Conservation (phyloP, 176 grass and related monocot species). For the Lolium multiflorum region DNA sequence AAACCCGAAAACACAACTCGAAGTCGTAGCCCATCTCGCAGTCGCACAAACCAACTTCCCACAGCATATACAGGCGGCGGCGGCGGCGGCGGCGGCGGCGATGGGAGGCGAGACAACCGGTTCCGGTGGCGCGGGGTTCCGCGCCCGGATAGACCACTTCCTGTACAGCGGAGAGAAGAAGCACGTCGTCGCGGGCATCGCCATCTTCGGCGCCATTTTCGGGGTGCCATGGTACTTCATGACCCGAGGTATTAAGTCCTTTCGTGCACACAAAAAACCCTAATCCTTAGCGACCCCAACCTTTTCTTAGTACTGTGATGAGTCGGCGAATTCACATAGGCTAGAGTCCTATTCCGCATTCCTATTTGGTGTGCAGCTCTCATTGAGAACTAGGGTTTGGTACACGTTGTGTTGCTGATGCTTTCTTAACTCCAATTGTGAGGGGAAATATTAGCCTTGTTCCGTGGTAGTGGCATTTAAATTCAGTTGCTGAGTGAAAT, state of each 20-base stretch:
- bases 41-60: neutral
- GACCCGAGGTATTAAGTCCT: slow-evolving; percentile 61
- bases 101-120: slow-evolving; percentile 45
- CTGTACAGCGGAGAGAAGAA: slow-evolving; percentile 94
- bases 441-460: neutral
- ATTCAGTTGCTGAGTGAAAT: neutral
- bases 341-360: neutral
- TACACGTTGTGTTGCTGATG: slow-evolving; percentile 1
- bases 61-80: neutral
- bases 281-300: neutral
- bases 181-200: slow-evolving; percentile 86
- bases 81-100: slow-evolving; percentile 41
- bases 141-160: slow-evolving; percentile 67
- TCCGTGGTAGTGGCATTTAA: neutral
- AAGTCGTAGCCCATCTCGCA: neutral
- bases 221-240: slow-evolving; percentile 84
- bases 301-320: neutral
- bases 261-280: neutral
- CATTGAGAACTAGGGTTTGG: slow-evolving; percentile 41
- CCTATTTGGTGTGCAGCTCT: neutral
- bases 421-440: neutral
- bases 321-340: neutral
- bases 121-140: slow-evolving; percentile 54
- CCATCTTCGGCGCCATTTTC: slow-evolving; percentile 71
- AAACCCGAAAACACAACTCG: neutral